phyloP scores from a whole-genome alignment of 768 basidiomycete genomes.

The Collybiopsis luxurians region DNA sequence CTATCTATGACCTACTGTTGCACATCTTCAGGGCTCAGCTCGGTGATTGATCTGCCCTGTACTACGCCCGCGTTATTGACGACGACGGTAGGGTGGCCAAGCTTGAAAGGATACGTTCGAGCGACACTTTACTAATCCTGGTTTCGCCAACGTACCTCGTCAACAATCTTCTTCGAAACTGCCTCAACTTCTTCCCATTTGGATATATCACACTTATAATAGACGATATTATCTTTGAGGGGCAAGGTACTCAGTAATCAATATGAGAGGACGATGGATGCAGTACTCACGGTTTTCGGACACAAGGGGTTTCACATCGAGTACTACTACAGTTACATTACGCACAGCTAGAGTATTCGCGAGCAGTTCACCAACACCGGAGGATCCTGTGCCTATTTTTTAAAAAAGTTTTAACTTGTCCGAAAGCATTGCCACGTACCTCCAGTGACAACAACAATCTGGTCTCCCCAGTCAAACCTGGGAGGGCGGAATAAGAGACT shows the following conservation, averaged over 20 bases:
- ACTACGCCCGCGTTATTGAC: slow-evolving; percentile 96
- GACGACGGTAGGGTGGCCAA: slow-evolving; percentile 86
- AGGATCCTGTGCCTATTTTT: slow-evolving; percentile 54
- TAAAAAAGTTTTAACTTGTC: not conserved
- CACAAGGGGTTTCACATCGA: slow-evolving; percentile 77
- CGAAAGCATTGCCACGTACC: slow-evolving; percentile 42
- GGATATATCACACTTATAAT: slow-evolving; percentile 91
- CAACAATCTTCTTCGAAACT: slow-evolving; percentile 66
- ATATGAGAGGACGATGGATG: not conserved
- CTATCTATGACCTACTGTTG: slow-evolving; percentile 53
- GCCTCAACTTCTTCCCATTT: slow-evolving; percentile 82
- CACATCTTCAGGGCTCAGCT: slow-evolving; percentile 75
- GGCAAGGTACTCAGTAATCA: not conserved
- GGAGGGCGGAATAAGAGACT: slow-evolving; percentile 58
- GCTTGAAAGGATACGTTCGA: slow-evolving; percentile 35
- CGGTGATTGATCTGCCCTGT: slow-evolving; percentile 83
- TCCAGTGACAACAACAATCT: slow-evolving; percentile 89
- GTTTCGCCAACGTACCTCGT: slow-evolving; percentile 56
- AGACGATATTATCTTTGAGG: slow-evolving; percentile 67
- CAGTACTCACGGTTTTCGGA: slow-evolving; percentile 82
- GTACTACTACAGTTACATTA: slow-evolving; percentile 79
- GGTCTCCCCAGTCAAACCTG: slow-evolving; percentile 80
- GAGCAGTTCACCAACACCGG: slow-evolving; percentile 85
- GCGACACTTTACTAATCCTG: not conserved
- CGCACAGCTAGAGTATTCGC: slow-evolving; percentile 85